Evolutionary conservation across 2,329 filamentous ascomycete species (phyloP).

Genomic region (Apiospora malaysiana): DNA sequence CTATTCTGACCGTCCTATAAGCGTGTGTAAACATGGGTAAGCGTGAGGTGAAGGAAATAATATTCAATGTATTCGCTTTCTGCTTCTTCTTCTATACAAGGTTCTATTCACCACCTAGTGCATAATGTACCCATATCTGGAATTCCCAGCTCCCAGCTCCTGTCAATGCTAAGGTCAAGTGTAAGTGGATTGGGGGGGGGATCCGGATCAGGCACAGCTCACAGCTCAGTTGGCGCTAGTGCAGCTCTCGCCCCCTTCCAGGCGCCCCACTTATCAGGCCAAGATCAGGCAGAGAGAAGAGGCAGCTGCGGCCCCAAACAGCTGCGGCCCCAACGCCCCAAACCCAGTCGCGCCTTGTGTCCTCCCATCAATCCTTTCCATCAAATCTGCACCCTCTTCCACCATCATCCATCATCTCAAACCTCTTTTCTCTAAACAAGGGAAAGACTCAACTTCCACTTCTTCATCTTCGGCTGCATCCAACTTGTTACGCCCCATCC

Average conservation of each 20-base stretch:
- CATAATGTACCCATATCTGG: too few species aligned
- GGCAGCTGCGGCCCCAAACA: not conserved
- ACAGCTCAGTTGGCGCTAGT: too few species aligned
- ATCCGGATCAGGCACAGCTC: too few species aligned
- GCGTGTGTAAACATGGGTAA: too few species aligned
- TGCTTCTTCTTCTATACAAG: not conserved
- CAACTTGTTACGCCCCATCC: slow-evolving; percentile 19
- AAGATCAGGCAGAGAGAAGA: not conserved
- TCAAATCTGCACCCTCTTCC: not conserved
- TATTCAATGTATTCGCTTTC: not conserved
- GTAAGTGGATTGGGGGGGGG: too few species aligned
- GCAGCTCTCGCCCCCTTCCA: too few species aligned
- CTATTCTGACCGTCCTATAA: not conserved
- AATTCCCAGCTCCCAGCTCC: too few species aligned
- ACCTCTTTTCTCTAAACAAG: not conserved
- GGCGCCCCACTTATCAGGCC: not conserved
- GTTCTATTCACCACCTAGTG: too few species aligned
- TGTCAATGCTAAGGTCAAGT: too few species aligned
- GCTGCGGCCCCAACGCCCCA: not conserved
- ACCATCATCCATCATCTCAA: not conserved
- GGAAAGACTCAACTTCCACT: slow-evolving; percentile 6
- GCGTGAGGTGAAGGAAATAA: not conserved
- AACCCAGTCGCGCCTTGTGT: not conserved
- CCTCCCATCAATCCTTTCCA: not conserved
- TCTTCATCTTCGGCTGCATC: slow-evolving; percentile 13